phyloP scores from a whole-genome alignment of 352 stramenopile genomes.

The Globisporangium nunn region DNA sequence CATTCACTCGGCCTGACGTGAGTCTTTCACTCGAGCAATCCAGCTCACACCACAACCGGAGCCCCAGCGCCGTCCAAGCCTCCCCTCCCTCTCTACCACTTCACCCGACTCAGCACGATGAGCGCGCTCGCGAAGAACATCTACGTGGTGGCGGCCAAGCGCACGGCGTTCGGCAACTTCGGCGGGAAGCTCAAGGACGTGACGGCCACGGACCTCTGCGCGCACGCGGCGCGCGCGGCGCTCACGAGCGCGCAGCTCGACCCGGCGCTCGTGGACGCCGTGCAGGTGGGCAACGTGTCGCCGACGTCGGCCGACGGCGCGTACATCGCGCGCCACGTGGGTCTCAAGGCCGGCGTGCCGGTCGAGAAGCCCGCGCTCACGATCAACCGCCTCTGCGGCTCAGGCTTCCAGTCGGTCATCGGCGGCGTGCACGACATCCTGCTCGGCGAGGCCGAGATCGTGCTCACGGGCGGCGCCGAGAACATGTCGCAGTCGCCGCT shows the following conservation, averaged over 20 bases:
- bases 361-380: constrained; percentile 92
- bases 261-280: constrained; percentile 83
- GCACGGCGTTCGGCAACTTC: constrained; percentile 93
- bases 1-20: background rate
- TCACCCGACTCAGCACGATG: constrained; percentile 11
- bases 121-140: constrained; percentile 75
- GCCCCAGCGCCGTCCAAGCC: background rate
- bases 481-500: constrained; percentile 97
- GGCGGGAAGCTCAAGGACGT: constrained; percentile 91
- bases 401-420: constrained; percentile 95
- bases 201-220: constrained; percentile 89
- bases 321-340: constrained; percentile 95
- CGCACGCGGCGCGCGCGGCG: constrained; percentile 83
- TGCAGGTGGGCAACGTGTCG: constrained; percentile 96
- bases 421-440: constrained; percentile 89
- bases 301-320: constrained; percentile 90
- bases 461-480: constrained; percentile 87
- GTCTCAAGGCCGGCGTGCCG: constrained; percentile 85
- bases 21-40: background rate
- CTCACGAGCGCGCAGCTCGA: constrained; percentile 75
- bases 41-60: constrained; percentile 1
- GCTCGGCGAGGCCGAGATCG: constrained; percentile 86
- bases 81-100: background rate
- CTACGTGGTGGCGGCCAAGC: constrained; percentile 95
- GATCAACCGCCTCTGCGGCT: constrained; percentile 97